These are phyloP conservation scores for Diddensiella santjacobensis DNA, from an alignment of 805 yeast species.

Conservation along the genomic window DNA sequence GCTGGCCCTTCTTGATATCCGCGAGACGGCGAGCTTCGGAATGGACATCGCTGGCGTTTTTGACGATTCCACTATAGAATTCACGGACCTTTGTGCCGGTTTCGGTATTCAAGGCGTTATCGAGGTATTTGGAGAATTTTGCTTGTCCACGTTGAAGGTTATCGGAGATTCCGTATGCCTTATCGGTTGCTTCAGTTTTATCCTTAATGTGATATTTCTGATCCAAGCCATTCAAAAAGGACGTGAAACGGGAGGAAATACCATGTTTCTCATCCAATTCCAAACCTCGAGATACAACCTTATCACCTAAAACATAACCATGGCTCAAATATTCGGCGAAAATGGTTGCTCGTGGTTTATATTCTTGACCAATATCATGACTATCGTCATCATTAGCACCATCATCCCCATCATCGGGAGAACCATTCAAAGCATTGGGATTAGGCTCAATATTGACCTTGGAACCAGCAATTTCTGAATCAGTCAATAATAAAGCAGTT, in stretches of 20 bases:
- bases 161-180: slow-evolving; percentile 40
- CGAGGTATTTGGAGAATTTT: slow-evolving; percentile 26
- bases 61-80: slow-evolving; percentile 54
- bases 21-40: slow-evolving; percentile 71
- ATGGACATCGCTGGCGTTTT: slow-evolving; percentile 62
- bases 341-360: slow-evolving; percentile 70
- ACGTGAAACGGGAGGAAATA: slow-evolving; percentile 50
- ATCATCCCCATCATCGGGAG: slow-evolving; percentile 17
- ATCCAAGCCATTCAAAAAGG: slow-evolving; percentile 54
- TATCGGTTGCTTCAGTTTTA: slow-evolving; percentile 45
- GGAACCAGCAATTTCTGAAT: slow-evolving; percentile 65
- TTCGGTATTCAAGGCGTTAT: slow-evolving; percentile 36
- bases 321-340: slow-evolving; percentile 70
- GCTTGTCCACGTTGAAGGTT: slow-evolving; percentile 33
- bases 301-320: slow-evolving; percentile 68
- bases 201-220: slow-evolving; percentile 57
- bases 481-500: slow-evolving; percentile 67
- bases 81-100: slow-evolving; percentile 57
- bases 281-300: slow-evolving; percentile 55
- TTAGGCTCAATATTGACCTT: slow-evolving; percentile 45
- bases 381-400: slow-evolving; percentile 27
- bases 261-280: slow-evolving; percentile 66
- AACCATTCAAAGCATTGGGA: slow-evolving; percentile 28
- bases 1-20: slow-evolving; percentile 46
- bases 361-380: slow-evolving; percentile 62